These are phyloP conservation scores for Colletotrichum theobromicola DNA, from an alignment of 2,329 filamentous ascomycete genomes.

Conservation along the genomic window DNA sequence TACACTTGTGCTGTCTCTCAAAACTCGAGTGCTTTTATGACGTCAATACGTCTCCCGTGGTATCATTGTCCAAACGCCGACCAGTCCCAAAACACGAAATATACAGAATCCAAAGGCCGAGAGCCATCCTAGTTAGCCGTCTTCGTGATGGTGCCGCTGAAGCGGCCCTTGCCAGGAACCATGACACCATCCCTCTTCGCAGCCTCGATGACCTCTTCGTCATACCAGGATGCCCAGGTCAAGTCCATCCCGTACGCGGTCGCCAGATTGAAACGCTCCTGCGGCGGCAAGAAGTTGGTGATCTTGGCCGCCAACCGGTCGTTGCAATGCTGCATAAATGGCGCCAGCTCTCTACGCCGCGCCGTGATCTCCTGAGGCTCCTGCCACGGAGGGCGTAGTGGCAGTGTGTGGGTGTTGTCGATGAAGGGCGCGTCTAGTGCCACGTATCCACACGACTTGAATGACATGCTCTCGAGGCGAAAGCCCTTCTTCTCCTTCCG, in stretches of 20 bases:
- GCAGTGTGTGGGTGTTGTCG: slow-evolving; percentile 40
- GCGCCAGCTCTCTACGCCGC: slow-evolving; percentile 18
- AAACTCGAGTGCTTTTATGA: not conserved
- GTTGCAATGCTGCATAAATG: slow-evolving; percentile 38
- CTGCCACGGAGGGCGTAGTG: slow-evolving; percentile 19
- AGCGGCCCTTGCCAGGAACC: slow-evolving; percentile 42
- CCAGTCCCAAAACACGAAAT: not conserved
- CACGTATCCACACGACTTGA: slow-evolving; percentile 69
- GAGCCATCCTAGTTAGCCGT: not conserved
- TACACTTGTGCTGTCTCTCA: not conserved
- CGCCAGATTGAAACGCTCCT: slow-evolving; percentile 34
- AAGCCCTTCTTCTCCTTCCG: slow-evolving; percentile 31
- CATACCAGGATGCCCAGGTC: slow-evolving; percentile 43
- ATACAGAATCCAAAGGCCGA: not conserved
- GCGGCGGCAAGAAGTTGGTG: slow-evolving; percentile 28
- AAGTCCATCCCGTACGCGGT: slow-evolving; percentile 37
- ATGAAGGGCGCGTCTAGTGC: slow-evolving; percentile 41
- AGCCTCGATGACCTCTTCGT: slow-evolving; percentile 30
- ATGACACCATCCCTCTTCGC: slow-evolving; percentile 40
- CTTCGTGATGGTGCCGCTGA: slow-evolving; percentile 38
- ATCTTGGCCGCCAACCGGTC: slow-evolving; percentile 42
- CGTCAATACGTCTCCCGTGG: not conserved
- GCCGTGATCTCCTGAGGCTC: slow-evolving; percentile 8
- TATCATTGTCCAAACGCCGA: slow-evolving; percentile 4
- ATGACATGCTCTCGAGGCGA: slow-evolving; percentile 45